Evolutionary conservation across 1,284 basidiomycete genomes (phyloP).

Genomic region (Trichosporon ovoides): DNA sequence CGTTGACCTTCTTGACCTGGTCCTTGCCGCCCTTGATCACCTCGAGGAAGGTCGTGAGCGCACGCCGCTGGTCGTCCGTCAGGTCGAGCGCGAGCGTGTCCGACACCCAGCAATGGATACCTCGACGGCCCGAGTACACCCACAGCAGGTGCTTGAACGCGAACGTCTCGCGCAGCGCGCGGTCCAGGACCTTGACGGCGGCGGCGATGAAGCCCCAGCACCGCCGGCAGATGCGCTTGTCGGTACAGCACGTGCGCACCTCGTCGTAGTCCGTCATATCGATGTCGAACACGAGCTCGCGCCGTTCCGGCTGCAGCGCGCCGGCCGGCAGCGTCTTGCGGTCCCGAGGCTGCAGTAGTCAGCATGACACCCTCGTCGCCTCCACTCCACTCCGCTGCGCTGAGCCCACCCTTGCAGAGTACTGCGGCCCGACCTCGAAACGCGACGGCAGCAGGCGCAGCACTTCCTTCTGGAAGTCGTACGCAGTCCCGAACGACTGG

Average conservation of each 20-base stretch:
- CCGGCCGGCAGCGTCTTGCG: constrained; percentile 75
- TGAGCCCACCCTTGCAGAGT: constrained; percentile 69
- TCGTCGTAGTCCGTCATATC: constrained; percentile 99
- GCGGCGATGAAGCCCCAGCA: constrained; percentile 95
- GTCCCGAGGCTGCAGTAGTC: constrained; percentile 67
- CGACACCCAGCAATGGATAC: constrained; percentile 97
- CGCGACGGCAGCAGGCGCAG: constrained; percentile 75
- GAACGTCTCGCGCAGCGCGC: constrained; percentile 70
- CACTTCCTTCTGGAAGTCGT: constrained; percentile 90
- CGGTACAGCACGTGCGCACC: constrained; percentile 90
- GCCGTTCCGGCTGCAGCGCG: constrained; percentile 69
- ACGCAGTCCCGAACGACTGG: constrained; percentile 76
- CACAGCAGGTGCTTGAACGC: constrained; percentile 75
- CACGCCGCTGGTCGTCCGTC: constrained; percentile 83
- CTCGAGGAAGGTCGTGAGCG: constrained; percentile 80
- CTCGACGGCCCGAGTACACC: constrained; percentile 98
- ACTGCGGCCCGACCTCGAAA: constrained; percentile 96
- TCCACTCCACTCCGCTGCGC: neutral
- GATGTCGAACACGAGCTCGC: constrained; percentile 98
- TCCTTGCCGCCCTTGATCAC: constrained; percentile 80
- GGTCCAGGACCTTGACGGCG: constrained; percentile 84
- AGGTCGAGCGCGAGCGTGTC: constrained; percentile 81
- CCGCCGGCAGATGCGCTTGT: constrained; percentile 81
- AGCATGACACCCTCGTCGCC: neutral
- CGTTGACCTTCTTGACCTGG: constrained; percentile 77